Evolutionary conservation across 202 grass and related monocot genomes (phyloP).

Genomic region (Setaria italica): DNA sequence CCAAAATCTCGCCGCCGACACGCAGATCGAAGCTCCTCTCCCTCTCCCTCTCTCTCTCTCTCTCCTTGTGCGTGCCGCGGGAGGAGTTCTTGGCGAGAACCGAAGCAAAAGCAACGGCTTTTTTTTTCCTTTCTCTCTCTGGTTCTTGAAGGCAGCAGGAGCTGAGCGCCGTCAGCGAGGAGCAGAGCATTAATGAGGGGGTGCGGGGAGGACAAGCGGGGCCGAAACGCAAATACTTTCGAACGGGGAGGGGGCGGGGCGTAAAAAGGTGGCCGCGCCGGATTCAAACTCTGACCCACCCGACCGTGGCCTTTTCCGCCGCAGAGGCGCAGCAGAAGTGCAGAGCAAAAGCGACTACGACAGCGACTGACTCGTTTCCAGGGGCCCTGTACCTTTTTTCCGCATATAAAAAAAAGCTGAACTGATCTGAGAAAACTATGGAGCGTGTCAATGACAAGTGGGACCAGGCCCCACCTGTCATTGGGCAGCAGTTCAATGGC

Average conservation of each 20-base stretch:
- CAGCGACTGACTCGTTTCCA: conserved; percentile 11
- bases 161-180: conserved; percentile 33
- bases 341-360: conserved; percentile 12
- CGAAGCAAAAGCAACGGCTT: conserved; percentile 13
- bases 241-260: conserved; percentile 23
- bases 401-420: neutral
- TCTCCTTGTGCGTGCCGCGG: neutral
- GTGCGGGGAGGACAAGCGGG: neutral
- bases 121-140: neutral
- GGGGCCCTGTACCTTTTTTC: neutral
- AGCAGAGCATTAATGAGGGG: conserved; percentile 48
- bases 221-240: conserved; percentile 16
- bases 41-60: too few relatives aligned
- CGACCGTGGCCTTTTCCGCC: conserved; percentile 35
- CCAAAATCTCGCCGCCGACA: neutral
- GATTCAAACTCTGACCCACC: conserved; percentile 49
- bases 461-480: neutral
- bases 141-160: conserved; percentile 9
- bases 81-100: conserved; percentile 19
- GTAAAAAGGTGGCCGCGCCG: neutral
- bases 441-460: neutral
- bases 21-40: conserved; percentile 30
- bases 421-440: neutral
- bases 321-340: conserved; percentile 18
- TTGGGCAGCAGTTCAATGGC: neutral